Evolutionary conservation across 2,329 filamentous ascomycete species (phyloP), one percentile per base, ranked within the genome.

Genomic region (Penicillium sp.): DNA sequence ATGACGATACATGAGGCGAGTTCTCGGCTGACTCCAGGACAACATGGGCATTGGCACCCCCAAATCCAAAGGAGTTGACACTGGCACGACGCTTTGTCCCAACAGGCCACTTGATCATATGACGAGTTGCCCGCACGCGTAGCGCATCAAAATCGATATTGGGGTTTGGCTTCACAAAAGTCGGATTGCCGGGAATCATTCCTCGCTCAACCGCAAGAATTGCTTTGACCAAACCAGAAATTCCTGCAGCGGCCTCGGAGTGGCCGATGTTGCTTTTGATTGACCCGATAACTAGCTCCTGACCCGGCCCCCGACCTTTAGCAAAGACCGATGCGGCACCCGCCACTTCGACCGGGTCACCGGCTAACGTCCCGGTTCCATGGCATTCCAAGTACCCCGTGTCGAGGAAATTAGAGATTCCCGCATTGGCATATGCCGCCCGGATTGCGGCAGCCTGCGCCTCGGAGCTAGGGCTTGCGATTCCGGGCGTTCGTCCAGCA

Each of bases 31-130:
- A 29, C 10, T 29, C 27, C 24, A 55, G 26, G 35, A 44, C 51
- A 33, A 55, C 59, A 50, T 74, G 68, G 3, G 64, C 66, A 57
- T 73, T 74, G 7, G 70, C 66, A 13, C 70, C 71, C 29, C 70
- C 71, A 37, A 66, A 67, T 0, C 70, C 78, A 57, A 81, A 81
- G 9, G 74, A 74, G 56, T 78, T 80, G 1, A 81, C 70, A 26
- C 76, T 76, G 11, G 75, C 76, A 42, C 75, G 55, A 33, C 59
- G 58, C n/a, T 52, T 43, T 33, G 29, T 24, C 7, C 71, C 37
- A 16, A 43, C 19, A 9, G 71, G 60, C 65, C 61, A 71, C 57
- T 49, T 47, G 9, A 49, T 54, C 4, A 62, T 51, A 29, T 64
- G 60, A 1, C 55, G 61, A n/a, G 62, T 65, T 21, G 68, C 55